Percentiles rank a stretch among this genome's conserved stretches.
Conservation (phyloP, 192 early-diverging fungal species). For the Rhizophagus sp. region DNA sequence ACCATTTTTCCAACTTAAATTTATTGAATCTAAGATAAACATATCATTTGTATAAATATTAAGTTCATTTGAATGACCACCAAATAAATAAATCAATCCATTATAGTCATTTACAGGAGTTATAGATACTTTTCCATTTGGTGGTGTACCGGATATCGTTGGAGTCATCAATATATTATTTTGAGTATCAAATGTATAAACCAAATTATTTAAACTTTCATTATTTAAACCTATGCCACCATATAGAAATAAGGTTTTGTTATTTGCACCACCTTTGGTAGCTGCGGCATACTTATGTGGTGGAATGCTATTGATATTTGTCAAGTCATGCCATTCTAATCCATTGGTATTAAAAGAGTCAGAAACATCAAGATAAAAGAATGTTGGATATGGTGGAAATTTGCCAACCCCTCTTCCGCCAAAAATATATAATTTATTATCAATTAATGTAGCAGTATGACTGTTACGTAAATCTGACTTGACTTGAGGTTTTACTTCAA, state of each 20-base stretch:
- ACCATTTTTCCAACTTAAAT: background rate
- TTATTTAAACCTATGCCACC: background rate
- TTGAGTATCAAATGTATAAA: background rate
- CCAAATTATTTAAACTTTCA: background rate
- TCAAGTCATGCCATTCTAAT: background rate
- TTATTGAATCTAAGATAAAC: background rate
- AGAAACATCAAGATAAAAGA: background rate
- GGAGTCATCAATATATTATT: background rate
- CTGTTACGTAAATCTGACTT: background rate
- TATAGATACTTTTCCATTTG: background rate
- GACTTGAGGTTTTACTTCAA: background rate
- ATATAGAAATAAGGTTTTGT: background rate
- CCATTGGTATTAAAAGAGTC: background rate
- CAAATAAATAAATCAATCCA: background rate
- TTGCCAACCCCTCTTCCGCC: background rate
- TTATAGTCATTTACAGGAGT: background rate
- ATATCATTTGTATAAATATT: background rate
- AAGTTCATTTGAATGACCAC: too few relatives aligned
- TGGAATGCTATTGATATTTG: background rate
- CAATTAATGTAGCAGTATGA: background rate
- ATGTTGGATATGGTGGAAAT: background rate
- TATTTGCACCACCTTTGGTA: background rate
- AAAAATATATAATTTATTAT: background rate
- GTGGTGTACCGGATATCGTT: background rate
- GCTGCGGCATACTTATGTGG: background rate